Evolutionary conservation across 441 rosid genomes (phyloP).

Genomic region (Erysimum cheiri): DNA sequence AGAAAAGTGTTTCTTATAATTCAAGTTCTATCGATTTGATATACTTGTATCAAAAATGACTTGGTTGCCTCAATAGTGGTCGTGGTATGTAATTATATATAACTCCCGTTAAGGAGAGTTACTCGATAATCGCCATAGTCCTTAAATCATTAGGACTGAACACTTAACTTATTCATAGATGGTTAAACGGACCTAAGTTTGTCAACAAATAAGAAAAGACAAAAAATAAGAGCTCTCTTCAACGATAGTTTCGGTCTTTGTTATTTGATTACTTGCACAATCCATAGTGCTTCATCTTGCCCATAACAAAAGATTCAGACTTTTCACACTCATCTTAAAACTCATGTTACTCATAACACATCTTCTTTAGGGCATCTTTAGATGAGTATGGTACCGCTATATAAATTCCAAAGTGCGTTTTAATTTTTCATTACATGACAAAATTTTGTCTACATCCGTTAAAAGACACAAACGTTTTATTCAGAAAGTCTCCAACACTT

Average conservation of each 20-base stretch:
- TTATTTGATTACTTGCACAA: not conserved
- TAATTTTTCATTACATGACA: conserved; percentile 34
- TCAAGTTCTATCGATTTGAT: no score
- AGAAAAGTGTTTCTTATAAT: no score
- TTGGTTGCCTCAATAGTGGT: no score
- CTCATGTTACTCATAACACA: conserved; percentile 14
- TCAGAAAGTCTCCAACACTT: conserved; percentile 25
- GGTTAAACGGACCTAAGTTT: not conserved
- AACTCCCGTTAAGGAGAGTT: no score
- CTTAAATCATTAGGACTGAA: no score
- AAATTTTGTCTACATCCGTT: conserved; percentile 36
- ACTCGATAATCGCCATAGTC: no score
- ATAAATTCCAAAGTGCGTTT: not conserved
- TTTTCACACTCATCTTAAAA: conserved; percentile 1
- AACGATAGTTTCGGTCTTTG: not conserved
- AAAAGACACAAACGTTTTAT: conserved; percentile 34
- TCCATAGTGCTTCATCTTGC: conserved; percentile 8
- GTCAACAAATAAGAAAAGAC: not conserved
- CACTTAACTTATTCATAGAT: no score
- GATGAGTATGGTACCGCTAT: conserved; percentile 23
- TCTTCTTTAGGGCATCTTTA: not conserved
- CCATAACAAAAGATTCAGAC: conserved; percentile 8
- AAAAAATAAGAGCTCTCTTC: conserved; percentile 1
- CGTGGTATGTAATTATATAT: no score
- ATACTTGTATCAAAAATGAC: no score